Base-by-base conservation (phyloP, 257 asterid genomes). In the Petunia secreta region DNA sequence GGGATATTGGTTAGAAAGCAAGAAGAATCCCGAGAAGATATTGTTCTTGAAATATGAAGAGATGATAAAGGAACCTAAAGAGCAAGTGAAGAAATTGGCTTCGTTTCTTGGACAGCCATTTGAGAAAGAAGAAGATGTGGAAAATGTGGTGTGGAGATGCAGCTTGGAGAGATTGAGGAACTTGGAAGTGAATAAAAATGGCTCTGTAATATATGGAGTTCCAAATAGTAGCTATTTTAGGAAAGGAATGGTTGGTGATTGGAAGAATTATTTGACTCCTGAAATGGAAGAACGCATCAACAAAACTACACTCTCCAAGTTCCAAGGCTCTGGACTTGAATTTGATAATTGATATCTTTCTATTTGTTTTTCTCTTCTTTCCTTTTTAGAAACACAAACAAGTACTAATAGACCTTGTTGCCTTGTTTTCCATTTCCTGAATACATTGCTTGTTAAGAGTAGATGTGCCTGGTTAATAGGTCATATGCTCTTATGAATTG, bases 171-270 rank as follows among this genome's bases (percentile, higher is more conserved):
- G 87, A 83, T 75, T 87, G 16, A 83, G 79, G 75, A 75, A 79
- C 60, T 77, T 87, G 87, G 90, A 85, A 5, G 90, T 87, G 41
- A 85, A 87, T 62, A 78, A 81, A n/a, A 83, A 36, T 4, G 90
- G 90, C 3, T 81, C 87, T 0, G 46, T 81, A 34, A 6, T 83
- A 10, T 52, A 78, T 39, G 82, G 79, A 4, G 84, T 87, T 62
- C 86, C 85, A 1, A 84, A 87, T 14, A 73, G 77, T 63, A 80
- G 83, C 6, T 84, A 77, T n/a, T 87, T 84, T 41, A 75, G 90
- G 71, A 68, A 74, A 50, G 90, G 88, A 5, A 82, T 79, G 53
- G 86, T 81, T n/a, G 84, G 88, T 13, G 87, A 85, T 79, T 85
- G 85, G 85, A 87, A 78, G 78, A 87, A 87, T 48, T 75, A 81